Evolutionary conservation across 2,329 filamentous ascomycete species (phyloP).

Genomic region (Cladophialophora exuberans): DNA sequence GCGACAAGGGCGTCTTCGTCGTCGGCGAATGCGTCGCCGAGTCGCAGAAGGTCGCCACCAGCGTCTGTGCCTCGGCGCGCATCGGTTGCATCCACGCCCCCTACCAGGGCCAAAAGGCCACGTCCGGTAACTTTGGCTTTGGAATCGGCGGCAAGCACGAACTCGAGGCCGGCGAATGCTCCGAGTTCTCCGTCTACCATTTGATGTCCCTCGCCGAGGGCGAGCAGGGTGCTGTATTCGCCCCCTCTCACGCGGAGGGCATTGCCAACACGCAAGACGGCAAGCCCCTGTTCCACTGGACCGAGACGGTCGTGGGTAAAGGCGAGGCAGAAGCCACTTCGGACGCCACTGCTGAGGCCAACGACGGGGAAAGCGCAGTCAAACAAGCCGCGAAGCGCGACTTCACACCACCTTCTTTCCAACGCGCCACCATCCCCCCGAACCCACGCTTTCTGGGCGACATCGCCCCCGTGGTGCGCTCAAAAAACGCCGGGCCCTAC

Average conservation of each 20-base stretch:
- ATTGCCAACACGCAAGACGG: constrained; percentile 7
- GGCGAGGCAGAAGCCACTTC: not conserved
- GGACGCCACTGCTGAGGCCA: not conserved
- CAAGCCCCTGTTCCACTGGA: constrained; percentile 9
- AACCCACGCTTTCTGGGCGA: constrained; percentile 36
- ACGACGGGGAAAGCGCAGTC: not conserved
- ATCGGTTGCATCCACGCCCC: constrained; percentile 50
- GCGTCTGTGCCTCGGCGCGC: constrained; percentile 47
- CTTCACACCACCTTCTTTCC: not conserved
- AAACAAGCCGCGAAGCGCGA: not conserved
- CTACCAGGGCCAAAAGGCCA: constrained; percentile 56
- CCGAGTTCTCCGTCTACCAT: constrained; percentile 54
- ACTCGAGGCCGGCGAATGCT: constrained; percentile 45
- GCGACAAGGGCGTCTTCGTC: constrained; percentile 49
- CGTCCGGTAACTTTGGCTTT: constrained; percentile 54
- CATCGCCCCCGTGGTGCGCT: constrained; percentile 49
- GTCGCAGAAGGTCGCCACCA: constrained; percentile 50
- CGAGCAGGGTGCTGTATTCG: constrained; percentile 1
- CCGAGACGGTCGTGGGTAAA: not conserved
- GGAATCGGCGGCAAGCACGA: constrained; percentile 38
- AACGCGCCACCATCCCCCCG: not conserved
- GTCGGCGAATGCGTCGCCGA: constrained; percentile 52
- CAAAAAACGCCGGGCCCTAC: constrained; percentile 57
- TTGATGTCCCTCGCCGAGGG: constrained; percentile 47
- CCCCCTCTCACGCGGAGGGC: not conserved